A percentile compares a stretch with the other conserved stretches of the same genome.
Conservation (phyloP, 352 stramenopile genomes). For the Phytophthora tentaculata region DNA sequence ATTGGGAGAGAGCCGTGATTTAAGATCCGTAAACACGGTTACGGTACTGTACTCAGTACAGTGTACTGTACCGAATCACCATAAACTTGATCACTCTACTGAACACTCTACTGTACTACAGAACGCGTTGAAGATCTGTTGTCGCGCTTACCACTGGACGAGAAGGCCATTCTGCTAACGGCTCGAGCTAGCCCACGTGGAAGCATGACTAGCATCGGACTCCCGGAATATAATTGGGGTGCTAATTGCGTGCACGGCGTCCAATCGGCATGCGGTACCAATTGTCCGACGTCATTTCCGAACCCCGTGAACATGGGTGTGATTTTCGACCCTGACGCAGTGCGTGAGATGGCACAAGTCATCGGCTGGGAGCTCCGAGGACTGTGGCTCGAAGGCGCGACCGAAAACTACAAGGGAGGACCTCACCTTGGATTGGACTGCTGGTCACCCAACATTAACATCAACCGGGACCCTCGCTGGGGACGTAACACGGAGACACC, state of each 20-base stretch:
- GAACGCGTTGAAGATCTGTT: constrained; percentile 79
- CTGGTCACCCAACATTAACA: constrained; percentile 95
- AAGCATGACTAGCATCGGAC: constrained; percentile 66
- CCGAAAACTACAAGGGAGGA: constrained; percentile 55
- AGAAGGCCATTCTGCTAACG: constrained; percentile 69
- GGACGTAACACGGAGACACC: constrained; percentile 92
- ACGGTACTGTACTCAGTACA: too few species aligned
- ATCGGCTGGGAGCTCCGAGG: constrained; percentile 79
- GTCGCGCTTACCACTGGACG: constrained; percentile 54
- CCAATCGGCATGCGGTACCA: constrained; percentile 68
- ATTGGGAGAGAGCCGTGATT: too few species aligned
- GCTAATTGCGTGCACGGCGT: constrained; percentile 92
- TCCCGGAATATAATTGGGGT: constrained; percentile 46
- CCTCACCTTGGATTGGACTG: constrained; percentile 86
- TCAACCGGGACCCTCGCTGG: constrained; percentile 93
- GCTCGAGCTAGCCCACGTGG: constrained; percentile 58
- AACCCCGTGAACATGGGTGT: constrained; percentile 84
- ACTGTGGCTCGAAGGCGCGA: constrained; percentile 66
- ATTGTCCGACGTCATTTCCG: constrained; percentile 88
- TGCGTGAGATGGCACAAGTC: constrained; percentile 73
- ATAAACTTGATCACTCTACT: too few species aligned
- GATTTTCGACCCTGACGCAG: constrained; percentile 83
- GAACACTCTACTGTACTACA: too few species aligned
- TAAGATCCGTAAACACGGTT: too few species aligned
- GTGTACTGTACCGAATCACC: too few species aligned